These are phyloP conservation scores for Protomyces pachydermus DNA, from an alignment of 1,139 yeast species.

Conservation along the genomic window DNA sequence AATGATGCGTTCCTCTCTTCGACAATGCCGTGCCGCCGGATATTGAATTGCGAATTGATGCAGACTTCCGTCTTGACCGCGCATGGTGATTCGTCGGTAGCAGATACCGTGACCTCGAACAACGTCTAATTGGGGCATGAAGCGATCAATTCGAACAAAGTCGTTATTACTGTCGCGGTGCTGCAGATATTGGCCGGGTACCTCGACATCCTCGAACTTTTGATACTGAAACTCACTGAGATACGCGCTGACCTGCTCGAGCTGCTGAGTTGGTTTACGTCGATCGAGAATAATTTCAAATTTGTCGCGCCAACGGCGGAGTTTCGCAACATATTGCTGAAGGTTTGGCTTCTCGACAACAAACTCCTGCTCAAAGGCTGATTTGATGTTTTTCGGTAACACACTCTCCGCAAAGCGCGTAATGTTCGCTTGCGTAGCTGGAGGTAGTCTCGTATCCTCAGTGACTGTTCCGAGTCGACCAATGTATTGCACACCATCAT, in stretches of 20 bases:
- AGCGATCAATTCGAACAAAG: slow-evolving; percentile 87
- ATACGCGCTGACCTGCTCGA: slow-evolving; percentile 91
- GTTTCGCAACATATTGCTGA: slow-evolving; percentile 74
- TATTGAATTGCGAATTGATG: slow-evolving; percentile 95
- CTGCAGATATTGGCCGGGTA: slow-evolving; percentile 89
- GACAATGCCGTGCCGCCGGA: slow-evolving; percentile 96
- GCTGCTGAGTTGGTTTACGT: slow-evolving; percentile 66
- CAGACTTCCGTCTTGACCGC: slow-evolving; percentile 89
- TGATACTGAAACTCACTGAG: slow-evolving; percentile 96
- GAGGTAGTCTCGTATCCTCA: slow-evolving; percentile 82
- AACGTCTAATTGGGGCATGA: slow-evolving; percentile 80
- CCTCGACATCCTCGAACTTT: slow-evolving; percentile 93
- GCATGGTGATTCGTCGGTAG: slow-evolving; percentile 77
- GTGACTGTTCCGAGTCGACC: slow-evolving; percentile 74
- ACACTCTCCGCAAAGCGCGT: slow-evolving; percentile 90
- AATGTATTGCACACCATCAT: slow-evolving; percentile 88
- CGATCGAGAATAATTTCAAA: slow-evolving; percentile 82
- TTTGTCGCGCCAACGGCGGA: slow-evolving; percentile 89
- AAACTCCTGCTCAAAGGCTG: slow-evolving; percentile 89
- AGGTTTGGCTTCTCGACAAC: slow-evolving; percentile 82
- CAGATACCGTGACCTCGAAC: slow-evolving; percentile 92
- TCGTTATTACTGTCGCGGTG: slow-evolving; percentile 75
- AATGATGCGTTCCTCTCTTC: slow-evolving; percentile 91
- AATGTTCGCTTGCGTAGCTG: slow-evolving; percentile 85
- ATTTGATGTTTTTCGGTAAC: slow-evolving; percentile 76